phyloP scores from a whole-genome alignment of 148 eudicot species.

The Nepenthes gracilis region DNA sequence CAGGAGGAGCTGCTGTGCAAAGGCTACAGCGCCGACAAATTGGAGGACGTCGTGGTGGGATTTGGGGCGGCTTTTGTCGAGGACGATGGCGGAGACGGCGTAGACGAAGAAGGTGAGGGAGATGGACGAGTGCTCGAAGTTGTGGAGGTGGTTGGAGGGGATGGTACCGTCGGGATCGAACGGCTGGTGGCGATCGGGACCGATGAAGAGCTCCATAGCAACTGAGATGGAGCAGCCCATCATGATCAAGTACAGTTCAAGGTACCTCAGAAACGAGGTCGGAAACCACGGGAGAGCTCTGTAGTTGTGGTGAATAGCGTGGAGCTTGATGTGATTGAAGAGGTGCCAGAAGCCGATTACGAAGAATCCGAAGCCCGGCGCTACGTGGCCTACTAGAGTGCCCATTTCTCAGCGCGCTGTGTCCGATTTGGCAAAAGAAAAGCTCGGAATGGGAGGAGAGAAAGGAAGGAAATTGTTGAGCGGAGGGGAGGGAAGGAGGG shows the following conservation, averaged over 20 bases:
- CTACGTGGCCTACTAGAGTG: conserved; percentile 58
- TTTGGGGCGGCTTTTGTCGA: conserved; percentile 27
- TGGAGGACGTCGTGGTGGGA: conserved; percentile 28
- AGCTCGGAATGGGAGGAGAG: no score
- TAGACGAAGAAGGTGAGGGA: conserved; percentile 52
- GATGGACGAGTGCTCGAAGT: conserved; percentile 69
- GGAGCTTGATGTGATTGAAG: conserved; percentile 41
- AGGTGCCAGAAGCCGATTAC: conserved; percentile 73
- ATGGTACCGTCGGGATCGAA: conserved; percentile 65
- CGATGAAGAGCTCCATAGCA: conserved; percentile 71
- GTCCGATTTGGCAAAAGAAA: no score
- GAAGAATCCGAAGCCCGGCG: conserved; percentile 64
- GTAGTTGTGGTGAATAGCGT: conserved; percentile 33
- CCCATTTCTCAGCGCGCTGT: conserved; percentile 30
- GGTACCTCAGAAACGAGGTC: conserved; percentile 21
- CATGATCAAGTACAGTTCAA: conserved; percentile 72
- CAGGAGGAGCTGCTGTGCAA: conserved; percentile 52
- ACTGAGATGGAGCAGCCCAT: conserved; percentile 27
- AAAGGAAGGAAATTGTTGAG: no score
- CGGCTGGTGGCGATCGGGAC: conserved; percentile 63
- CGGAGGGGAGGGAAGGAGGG: no score
- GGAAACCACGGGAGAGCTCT: conserved; percentile 66
- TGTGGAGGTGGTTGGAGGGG: conserved; percentile 81
- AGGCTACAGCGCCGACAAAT: conserved; percentile 39
- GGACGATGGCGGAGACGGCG: conserved; percentile 37